Conservation (phyloP, 768 basidiomycete species). For the Cystofilobasidium capitatum region DNA sequence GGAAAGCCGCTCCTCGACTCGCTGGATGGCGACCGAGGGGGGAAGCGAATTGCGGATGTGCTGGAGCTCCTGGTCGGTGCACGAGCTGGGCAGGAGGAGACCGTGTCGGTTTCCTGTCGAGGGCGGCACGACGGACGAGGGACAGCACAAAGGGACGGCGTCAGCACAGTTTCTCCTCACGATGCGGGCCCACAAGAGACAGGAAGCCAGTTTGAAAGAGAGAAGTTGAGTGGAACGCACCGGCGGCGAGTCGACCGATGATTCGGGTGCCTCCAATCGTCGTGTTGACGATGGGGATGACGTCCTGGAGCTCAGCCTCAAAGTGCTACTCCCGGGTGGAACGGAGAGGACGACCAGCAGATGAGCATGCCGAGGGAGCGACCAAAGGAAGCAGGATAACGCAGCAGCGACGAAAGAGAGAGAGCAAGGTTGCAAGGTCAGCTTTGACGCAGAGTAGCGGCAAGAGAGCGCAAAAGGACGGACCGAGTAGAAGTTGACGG, state of each 20-base stretch:
- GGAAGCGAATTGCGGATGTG: conserved; percentile 93
- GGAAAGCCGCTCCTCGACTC: conserved; percentile 92
- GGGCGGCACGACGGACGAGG: neutral
- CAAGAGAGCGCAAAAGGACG: neutral
- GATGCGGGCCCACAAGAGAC: neutral
- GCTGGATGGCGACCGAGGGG: conserved; percentile 83
- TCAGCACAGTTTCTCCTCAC: neutral
- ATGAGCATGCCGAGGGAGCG: neutral
- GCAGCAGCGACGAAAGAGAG: neutral
- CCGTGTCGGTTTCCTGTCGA: conserved; percentile 93
- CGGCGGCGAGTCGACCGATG: conserved; percentile 83
- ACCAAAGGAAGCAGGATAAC: neutral
- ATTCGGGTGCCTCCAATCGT: conserved; percentile 91
- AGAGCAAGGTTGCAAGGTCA: neutral
- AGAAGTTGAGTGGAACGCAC: conserved; percentile 41
- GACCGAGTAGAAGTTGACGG: conserved; percentile 63
- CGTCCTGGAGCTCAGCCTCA: conserved; percentile 84
- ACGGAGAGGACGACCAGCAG: conserved; percentile 50
- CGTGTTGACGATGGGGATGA: conserved; percentile 92
- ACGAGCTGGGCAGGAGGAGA: conserved; percentile 86
- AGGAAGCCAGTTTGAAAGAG: neutral
- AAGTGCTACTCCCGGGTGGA: conserved; percentile 57
- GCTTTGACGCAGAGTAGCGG: neutral
- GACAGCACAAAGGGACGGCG: neutral
- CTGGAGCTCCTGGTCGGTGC: conserved; percentile 96